Base-by-base conservation (phyloP, 2,329 filamentous ascomycete genomes). In the Byssoonygena ceratinophila region DNA sequence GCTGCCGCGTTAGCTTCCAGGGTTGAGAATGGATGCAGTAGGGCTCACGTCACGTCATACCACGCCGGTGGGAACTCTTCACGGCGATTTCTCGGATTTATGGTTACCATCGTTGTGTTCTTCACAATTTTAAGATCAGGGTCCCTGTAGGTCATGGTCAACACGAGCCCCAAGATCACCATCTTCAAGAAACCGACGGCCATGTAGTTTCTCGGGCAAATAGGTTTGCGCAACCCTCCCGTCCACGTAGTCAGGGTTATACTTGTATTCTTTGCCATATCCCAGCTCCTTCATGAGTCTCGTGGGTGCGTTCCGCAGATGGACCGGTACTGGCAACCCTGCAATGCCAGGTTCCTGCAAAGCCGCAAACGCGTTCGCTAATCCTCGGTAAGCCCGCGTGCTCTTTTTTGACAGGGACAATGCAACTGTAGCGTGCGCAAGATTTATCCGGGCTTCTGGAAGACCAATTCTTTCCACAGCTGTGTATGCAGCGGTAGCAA, bases 391-490 rank as follows among this genome's bases (percentile, higher is more conserved):
- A 2, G 85, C 83, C 32, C 90, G 76, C 1, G 89, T 96, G 60
- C 84, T 91, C 72, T 98, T 97, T 1, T 83, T 84, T 0, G 90
- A 84, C 14, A 88, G 72, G 3, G 83, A 79, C 46, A 97, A 75
- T 0, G 92, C 90, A 0, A 92, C 85, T 6, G 87, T 79, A 60
- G 83, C 86, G 69, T 98, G 92, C 0, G 87, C 90, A 4, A 98
- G 78, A 49, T 91, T 88, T 61, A 97, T 97, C 7, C 90, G 80
- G 16, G 89, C 91, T 70, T 98, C 92, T 0, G 92, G 92, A 78
- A 97, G 86, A 23, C 92, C 92, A 49, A 98, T 86, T 68, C 92
- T 91, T 69, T 97, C 87, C 1, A 87, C 84, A 0, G 92, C 91
- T 1, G 84, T 84, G 67, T 94, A 94, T 1, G 90, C 80, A 0